These are phyloP conservation scores for Candida broadrunensis DNA, from an alignment of 805 yeast species.

Conservation along the genomic window DNA sequence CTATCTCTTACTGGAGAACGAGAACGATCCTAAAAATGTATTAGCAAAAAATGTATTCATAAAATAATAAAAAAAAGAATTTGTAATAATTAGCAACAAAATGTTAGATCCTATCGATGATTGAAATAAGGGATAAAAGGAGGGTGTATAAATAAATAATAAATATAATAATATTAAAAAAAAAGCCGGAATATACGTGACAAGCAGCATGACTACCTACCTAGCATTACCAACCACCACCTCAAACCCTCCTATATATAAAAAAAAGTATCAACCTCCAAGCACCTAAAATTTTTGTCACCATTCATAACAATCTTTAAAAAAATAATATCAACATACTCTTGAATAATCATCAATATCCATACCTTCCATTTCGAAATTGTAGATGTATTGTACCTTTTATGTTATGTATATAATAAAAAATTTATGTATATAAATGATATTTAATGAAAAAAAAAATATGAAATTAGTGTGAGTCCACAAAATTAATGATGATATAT, in stretches of 20 bases:
- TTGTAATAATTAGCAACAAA: not conserved
- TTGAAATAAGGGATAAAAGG: no score
- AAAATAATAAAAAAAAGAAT: no score
- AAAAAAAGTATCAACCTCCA: no score
- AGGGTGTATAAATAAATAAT: no score
- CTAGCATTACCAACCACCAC: not conserved
- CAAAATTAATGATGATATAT: no score
- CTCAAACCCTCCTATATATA: no score
- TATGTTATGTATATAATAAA: no score
- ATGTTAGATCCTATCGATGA: not conserved
- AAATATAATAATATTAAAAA: no score
- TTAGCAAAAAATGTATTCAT: slow-evolving; percentile 9
- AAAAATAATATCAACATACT: slow-evolving; percentile 40
- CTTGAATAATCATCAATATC: slow-evolving; percentile 62
- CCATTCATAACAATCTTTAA: slow-evolving; percentile 1
- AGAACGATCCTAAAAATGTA: slow-evolving; percentile 29
- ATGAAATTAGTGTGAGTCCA: no score
- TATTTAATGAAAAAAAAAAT: no score
- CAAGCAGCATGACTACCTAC: not conserved
- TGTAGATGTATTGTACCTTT: no score
- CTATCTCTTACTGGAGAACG: slow-evolving; percentile 32
- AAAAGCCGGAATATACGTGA: not conserved
- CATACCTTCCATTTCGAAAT: slow-evolving; percentile 54
- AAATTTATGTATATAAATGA: no score
- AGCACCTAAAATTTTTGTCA: slow-evolving; percentile 4